Evolutionary conservation across 2,329 filamentous ascomycete genomes (phyloP).

Genomic region (Aspergillus sp.): DNA sequence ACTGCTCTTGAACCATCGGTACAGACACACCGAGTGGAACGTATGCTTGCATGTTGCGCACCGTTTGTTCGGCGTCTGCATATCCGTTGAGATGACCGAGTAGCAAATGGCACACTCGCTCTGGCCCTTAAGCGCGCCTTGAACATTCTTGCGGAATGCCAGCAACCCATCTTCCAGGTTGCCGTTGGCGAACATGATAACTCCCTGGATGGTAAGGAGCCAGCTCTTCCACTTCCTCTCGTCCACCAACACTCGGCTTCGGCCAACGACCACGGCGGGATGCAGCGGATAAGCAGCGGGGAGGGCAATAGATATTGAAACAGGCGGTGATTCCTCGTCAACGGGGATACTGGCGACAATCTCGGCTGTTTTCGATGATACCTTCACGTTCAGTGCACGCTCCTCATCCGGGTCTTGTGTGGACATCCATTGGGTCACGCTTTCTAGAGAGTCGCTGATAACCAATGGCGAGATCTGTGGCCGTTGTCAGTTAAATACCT

Average conservation of each 20-base stretch:
- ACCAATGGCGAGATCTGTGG: slow-evolving; percentile 44
- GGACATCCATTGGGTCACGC: slow-evolving; percentile 42
- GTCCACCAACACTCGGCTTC: slow-evolving; percentile 81
- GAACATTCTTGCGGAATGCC: slow-evolving; percentile 83
- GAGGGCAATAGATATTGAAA: slow-evolving; percentile 77
- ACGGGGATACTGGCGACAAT: slow-evolving; percentile 82
- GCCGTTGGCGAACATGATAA: slow-evolving; percentile 90
- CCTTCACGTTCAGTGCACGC: slow-evolving; percentile 62
- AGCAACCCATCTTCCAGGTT: slow-evolving; percentile 83
- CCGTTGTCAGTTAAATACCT: slow-evolving; percentile 10
- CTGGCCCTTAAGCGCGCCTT: slow-evolving; percentile 86
- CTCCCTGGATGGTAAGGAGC: slow-evolving; percentile 83
- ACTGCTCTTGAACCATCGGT: slow-evolving; percentile 95
- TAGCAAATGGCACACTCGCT: slow-evolving; percentile 97
- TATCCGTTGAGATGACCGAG: slow-evolving; percentile 84
- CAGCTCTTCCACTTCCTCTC: slow-evolving; percentile 92
- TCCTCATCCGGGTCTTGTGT: slow-evolving; percentile 53
- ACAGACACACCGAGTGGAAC: slow-evolving; percentile 87
- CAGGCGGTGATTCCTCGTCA: slow-evolving; percentile 80
- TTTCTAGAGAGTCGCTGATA: slow-evolving; percentile 39
- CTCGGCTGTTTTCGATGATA: slow-evolving; percentile 70
- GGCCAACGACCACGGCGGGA: slow-evolving; percentile 70
- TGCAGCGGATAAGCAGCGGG: slow-evolving; percentile 82
- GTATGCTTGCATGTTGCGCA: slow-evolving; percentile 91
- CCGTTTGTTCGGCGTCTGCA: slow-evolving; percentile 85